These are phyloP conservation scores for Saturnispora halmiae DNA, from an alignment of 805 yeast genomes.

Conservation along the genomic window DNA sequence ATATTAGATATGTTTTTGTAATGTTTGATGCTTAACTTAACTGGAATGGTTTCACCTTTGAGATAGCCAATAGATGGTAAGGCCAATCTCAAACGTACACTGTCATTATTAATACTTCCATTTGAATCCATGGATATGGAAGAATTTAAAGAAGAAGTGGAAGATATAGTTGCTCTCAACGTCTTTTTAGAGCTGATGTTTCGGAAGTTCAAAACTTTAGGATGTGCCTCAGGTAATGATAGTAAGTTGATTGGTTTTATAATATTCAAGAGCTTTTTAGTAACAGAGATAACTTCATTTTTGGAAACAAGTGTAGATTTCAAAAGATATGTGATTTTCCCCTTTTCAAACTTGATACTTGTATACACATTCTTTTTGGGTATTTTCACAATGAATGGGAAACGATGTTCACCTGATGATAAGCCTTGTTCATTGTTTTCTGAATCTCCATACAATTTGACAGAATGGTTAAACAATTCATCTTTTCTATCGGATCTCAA, in stretches of 20 bases:
- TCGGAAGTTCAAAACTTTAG: slow-evolving; percentile 54
- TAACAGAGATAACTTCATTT: slow-evolving; percentile 28
- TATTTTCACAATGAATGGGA: slow-evolving; percentile 77
- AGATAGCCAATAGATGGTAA: slow-evolving; percentile 62
- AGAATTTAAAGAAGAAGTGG: slow-evolving; percentile 30
- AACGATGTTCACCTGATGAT: slow-evolving; percentile 77
- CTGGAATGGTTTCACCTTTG: slow-evolving; percentile 72
- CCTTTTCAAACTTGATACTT: slow-evolving; percentile 74
- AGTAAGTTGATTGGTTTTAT: slow-evolving; percentile 71
- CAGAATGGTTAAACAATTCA: slow-evolving; percentile 48
- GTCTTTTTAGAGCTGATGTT: slow-evolving; percentile 29
- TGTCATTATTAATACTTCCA: slow-evolving; percentile 10
- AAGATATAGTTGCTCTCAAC: slow-evolving; percentile 27
- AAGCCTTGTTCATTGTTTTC: slow-evolving; percentile 26
- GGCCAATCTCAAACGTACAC: slow-evolving; percentile 30
- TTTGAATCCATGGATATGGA: slow-evolving; percentile 25
- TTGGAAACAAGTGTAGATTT: slow-evolving; percentile 23
- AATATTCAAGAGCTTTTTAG: slow-evolving; percentile 52
- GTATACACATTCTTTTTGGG: slow-evolving; percentile 67
- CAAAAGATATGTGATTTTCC: slow-evolving; percentile 63
- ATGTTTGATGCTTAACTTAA: slow-evolving; percentile 58
- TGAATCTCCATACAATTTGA: slow-evolving; percentile 45
- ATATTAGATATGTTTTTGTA: slow-evolving; percentile 60
- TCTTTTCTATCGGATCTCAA: slow-evolving; percentile 42
- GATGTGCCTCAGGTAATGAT: slow-evolving; percentile 53